These are phyloP conservation scores for Metschnikowia noctiluminum DNA, from an alignment of 805 yeast species.

Conservation along the genomic window DNA sequence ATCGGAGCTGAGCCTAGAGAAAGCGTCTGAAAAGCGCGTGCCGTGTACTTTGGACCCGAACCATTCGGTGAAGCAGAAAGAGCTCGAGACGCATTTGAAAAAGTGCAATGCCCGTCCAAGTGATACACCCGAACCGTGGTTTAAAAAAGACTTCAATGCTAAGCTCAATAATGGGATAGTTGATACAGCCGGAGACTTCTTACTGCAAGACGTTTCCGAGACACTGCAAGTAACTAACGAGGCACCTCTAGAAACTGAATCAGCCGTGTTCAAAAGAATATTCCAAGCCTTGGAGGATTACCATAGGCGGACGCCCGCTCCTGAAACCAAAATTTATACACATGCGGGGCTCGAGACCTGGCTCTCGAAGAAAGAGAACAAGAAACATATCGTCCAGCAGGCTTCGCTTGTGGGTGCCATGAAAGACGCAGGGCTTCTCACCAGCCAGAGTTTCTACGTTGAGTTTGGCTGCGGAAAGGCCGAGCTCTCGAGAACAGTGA, in stretches of 20 bases:
- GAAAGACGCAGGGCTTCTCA: constrained; percentile 38
- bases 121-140: constrained; percentile 48
- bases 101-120: constrained; percentile 55
- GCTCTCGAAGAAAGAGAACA: constrained; percentile 48
- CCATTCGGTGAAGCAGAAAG: constrained; percentile 67
- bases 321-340: constrained; percentile 14
- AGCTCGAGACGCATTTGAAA: constrained; percentile 51
- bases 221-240: not conserved
- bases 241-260: not conserved
- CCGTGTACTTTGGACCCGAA: constrained; percentile 76
- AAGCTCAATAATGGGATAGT: not conserved
- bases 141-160: constrained; percentile 44
- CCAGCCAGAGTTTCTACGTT: constrained; percentile 38
- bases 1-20: constrained; percentile 15
- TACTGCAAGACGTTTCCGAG: not conserved
- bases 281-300: constrained; percentile 4
- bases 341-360: constrained; percentile 38
- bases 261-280: not conserved
- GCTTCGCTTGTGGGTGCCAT: constrained; percentile 73
- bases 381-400: constrained; percentile 81
- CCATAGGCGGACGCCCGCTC: constrained; percentile 14
- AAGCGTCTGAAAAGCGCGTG: constrained; percentile 39
- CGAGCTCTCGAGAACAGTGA: constrained; percentile 68
- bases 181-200: not conserved
- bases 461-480: constrained; percentile 95